phyloP scores from a whole-genome alignment of 768 basidiomycete species.

The Termitomyces bulborhizus region DNA sequence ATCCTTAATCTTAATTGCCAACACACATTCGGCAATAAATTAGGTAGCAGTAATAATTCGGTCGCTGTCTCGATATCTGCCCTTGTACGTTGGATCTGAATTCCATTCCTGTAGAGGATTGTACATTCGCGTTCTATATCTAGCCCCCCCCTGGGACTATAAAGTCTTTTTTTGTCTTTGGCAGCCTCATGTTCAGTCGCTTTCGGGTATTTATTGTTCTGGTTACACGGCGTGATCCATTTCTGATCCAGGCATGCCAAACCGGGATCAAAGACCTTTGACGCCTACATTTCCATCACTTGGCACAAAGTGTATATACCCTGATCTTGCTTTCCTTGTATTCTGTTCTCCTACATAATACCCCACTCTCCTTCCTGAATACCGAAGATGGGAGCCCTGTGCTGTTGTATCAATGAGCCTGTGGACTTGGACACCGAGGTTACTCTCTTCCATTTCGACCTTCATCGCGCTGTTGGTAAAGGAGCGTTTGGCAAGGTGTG shows the following conservation, averaged over 20 bases:
- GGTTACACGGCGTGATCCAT: constrained; percentile 4
- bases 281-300: constrained; percentile 13
- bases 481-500: constrained; percentile 97
- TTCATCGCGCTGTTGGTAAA: constrained; percentile 92
- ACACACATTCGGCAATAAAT: not conserved
- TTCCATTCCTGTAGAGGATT: not conserved
- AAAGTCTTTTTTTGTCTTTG: constrained; percentile 15
- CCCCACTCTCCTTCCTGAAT: constrained; percentile 23
- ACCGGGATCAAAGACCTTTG: constrained; percentile 19
- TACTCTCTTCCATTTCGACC: constrained; percentile 94
- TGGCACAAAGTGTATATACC: constrained; percentile 15
- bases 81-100: not conserved
- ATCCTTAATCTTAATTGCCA: not conserved
- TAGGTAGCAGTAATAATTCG: not conserved
- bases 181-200: constrained; percentile 10
- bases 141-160: not conserved
- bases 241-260: constrained; percentile 10
- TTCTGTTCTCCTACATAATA: constrained; percentile 24
- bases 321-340: constrained; percentile 33
- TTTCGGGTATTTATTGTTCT: constrained; percentile 12
- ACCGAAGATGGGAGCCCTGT: constrained; percentile 47
- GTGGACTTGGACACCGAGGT: constrained; percentile 83
- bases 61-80: not conserved
- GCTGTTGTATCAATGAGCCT: constrained; percentile 62
- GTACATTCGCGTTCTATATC: not conserved